Base-by-base conservation (phyloP, 768 basidiomycete species). In the Lentinula lateritia region DNA sequence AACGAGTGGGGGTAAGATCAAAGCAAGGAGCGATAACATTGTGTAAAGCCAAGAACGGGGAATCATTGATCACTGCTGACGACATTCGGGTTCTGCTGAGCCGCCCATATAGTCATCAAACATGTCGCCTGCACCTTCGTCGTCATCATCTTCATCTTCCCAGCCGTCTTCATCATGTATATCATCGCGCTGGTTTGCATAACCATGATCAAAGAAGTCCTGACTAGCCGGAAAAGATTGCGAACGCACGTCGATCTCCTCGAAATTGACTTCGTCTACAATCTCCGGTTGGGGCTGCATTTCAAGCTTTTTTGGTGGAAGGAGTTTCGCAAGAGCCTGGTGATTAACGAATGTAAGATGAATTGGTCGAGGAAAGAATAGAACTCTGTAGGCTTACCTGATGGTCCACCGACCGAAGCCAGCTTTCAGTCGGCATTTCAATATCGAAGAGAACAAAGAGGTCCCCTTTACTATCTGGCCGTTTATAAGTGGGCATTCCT, bases 401-500 rank as follows among this genome's bases (percentile, higher is more conserved):
- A 50, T 69, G 70, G 67, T 94, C 87, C 34, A 89, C 75, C 2
- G 76, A 80, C 65, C 76, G 79, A 34, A 94, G 75, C 95, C 95
- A 98, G 45, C 85, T 77, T 54, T 82, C 78, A 61, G 80, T 78
- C 12, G 95, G 95, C 92, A 95, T 94, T 74, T 97, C 95, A 57
- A 98, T 80, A 60, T 89, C 83, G 58, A 97, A 83, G 57, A 88
- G 81, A 60, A 98, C 79, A 67, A 88, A 92, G 42, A 98, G 77
- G 68, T 95, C 88, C 10, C 95, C 95, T 71, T 86, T 89, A 63
- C 79, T 74, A 58, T 85, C 83, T 23, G 85, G 76, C 12, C 78
- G 78, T 66, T 87, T 88, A 74, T 86, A 80, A 12, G 84, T 72
- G 1, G 95, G 94, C 94, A 98, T 95, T 42, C 96, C 95, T 74